phyloP scores from a whole-genome alignment of 2,329 filamentous ascomycete genomes.

The Aureobasidium sp. region DNA sequence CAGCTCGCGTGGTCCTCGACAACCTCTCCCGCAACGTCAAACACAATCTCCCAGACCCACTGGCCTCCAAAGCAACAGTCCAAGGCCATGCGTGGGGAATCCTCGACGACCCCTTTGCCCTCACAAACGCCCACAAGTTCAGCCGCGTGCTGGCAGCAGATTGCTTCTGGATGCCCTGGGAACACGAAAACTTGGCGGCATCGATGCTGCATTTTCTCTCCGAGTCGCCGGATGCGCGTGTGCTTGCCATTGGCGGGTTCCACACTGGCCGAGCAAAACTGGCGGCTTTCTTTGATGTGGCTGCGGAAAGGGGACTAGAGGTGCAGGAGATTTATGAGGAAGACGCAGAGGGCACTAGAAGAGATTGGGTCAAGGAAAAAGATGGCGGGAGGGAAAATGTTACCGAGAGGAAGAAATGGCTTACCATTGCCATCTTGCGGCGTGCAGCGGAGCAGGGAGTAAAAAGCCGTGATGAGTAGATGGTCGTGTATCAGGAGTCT shows the following conservation, averaged over 20 bases:
- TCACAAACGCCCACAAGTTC: constrained; percentile 38
- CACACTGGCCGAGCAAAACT: constrained; percentile 64
- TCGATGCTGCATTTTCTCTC: constrained; percentile 59
- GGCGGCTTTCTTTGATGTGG: constrained; percentile 56
- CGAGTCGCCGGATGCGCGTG: constrained; percentile 39
- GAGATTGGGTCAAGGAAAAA: constrained; percentile 49
- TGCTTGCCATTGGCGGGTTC: constrained; percentile 63
- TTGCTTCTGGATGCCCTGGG: constrained; percentile 68
- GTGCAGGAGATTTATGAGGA: constrained; percentile 63
- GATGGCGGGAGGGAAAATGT: constrained; percentile 57
- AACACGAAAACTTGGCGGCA: constrained; percentile 59
- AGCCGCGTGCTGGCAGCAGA: constrained; percentile 63
- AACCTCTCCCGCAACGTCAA: constrained; percentile 54
- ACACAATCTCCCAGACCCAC: constrained; percentile 41
- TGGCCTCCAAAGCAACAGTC: constrained; percentile 37
- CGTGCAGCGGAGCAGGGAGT: background rate
- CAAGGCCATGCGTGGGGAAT: constrained; percentile 61
- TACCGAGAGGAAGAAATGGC: constrained; percentile 60
- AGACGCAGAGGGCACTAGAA: constrained; percentile 57
- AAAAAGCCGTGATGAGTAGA: background rate
- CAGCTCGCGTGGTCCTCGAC: constrained; percentile 51
- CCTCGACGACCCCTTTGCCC: constrained; percentile 37
- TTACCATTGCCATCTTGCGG: constrained; percentile 49
- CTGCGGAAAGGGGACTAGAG: constrained; percentile 48
- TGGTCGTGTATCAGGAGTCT: background rate